Base-by-base conservation (phyloP, 2,329 filamentous ascomycete genomes). In the Coniella vitis region DNA sequence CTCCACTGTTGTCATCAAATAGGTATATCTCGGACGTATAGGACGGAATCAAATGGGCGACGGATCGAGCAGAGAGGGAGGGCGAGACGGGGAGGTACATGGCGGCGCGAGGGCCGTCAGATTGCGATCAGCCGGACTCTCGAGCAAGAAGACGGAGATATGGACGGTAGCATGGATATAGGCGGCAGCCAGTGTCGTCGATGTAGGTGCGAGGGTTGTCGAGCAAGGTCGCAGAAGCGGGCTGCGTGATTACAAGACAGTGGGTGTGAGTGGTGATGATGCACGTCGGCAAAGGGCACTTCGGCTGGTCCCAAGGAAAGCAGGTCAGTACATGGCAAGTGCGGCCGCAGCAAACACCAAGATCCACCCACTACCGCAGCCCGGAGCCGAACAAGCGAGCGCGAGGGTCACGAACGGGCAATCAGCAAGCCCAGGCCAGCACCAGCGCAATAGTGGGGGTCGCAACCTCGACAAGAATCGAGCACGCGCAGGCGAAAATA, bases 1-100 rank as follows among this genome's bases (percentile, higher is more conserved):
- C 10, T 10, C 25, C 25, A 29, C 25, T 10, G 25, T 29, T 29
- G 36, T 51, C 55, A 34, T 54, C 45, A 47, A 47, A 52, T 35
- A 49, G 41, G 42, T 54, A 49, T 29, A 48, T 52, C 29, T 54
- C 42, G 48, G 48, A 54, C 4, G 51, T 47, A 21, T 51, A 47
- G 47, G 53, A 51, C 38, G 56, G 44, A 36, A 49, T 35, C 37
- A 49, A 36, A 22, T 52, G 21, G 40, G 37, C n/a, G 47, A 45
- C 14, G 32, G 50, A 43, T 48, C 45, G 52, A 39, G 47, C 41
- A 13, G 50, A 36, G 22, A 44, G 51, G 20, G 45, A 46, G 36
- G 35, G 44, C 19, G 34, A 32, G 19, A 45, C 17, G 22, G 51
- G 48, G 29, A 53, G 38, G 22, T 48, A 50, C 51, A 53, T 53